Percentiles rank a stretch among this genome's conserved stretches.
These are phyloP conservation scores for Meira nashicola DNA, from an alignment of 1,284 basidiomycete species.

Conservation along the genomic window DNA sequence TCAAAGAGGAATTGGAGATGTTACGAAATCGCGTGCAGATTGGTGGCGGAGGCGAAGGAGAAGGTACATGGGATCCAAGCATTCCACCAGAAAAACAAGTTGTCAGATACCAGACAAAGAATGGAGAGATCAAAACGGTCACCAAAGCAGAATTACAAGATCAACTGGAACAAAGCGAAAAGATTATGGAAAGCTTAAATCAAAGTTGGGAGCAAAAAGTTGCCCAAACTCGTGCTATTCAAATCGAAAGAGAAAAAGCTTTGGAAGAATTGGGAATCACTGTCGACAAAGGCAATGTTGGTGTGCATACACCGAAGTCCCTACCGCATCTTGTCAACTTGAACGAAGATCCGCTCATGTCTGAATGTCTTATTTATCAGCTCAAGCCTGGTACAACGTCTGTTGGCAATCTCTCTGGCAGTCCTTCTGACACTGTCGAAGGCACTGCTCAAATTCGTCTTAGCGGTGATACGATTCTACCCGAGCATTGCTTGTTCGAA, in stretches of 20 bases:
- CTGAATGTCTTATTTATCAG: constrained; percentile 64
- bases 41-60: constrained; percentile 52
- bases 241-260: constrained; percentile 92
- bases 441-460: constrained; percentile 65
- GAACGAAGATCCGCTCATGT: constrained; percentile 56
- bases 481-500: constrained; percentile 87
- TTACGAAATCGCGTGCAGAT: constrained; percentile 46
- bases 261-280: constrained; percentile 95
- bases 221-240: constrained; percentile 83
- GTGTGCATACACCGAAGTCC: constrained; percentile 96
- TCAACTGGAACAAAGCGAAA: constrained; percentile 91
- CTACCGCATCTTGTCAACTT: constrained; percentile 46
- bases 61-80: constrained; percentile 77
- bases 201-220: constrained; percentile 99
- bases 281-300: constrained; percentile 90
- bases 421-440: background rate
- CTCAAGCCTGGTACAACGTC: constrained; percentile 80
- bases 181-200: constrained; percentile 90
- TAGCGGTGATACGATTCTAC: constrained; percentile 82
- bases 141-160: constrained; percentile 95
- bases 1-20: constrained; percentile 88
- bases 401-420: constrained; percentile 51
- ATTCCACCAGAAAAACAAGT: constrained; percentile 92
- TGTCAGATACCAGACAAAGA: constrained; percentile 87
- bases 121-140: constrained; percentile 88